Evolutionary conservation across 1,284 basidiomycete genomes (phyloP), one percentile per base, ranked within the genome.

Genomic region (Neotropicomus parvogracilis): DNA sequence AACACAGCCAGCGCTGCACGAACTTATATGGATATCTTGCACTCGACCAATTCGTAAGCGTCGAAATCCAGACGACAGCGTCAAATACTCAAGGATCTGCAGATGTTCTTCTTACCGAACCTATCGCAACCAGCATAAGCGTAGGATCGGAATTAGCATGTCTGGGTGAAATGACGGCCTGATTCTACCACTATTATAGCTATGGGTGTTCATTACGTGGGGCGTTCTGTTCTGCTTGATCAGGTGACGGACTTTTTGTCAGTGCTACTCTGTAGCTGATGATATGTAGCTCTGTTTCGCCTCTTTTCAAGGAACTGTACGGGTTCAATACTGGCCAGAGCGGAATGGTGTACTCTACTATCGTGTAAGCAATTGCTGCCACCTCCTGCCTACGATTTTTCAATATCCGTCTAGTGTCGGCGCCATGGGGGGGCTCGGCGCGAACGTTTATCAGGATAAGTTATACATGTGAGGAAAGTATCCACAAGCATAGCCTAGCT

Each of bases 181-280:
- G n/a, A 55, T 16, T 13, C 2, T 12, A 17, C 32, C 24, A 41
- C 19, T 41, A n/a, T 13, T 47, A 14, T 55, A 85, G 81, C 56
- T 88, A 10, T 91, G 87, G 87, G 73, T 88, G 38, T 84, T 83
- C 2, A 80, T 86, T 46, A 79, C 78, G 3, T 91, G 88, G 87
- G 88, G 88, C 0, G 77, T 91, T 17, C 66, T 85, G 36, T 92
- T 83, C 63, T 79, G 77, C 50, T 69, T 88, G 56, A 74, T 90
- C 40, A 79, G 81, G 74, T 84, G 55, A 26, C 73, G 65, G 4
- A 13, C 35, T 35, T 26, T 39, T 48, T 6, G 24, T 40, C 6
- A 40, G 12, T 41, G 16, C 13, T 6, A 26, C 42, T 16, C 31
- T 14, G 9, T 13, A 24, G 20, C 40, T 50, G 12, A 50, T 21